Conservation (phyloP, 306 rosid species). For the Potentilla sterilis region DNA sequence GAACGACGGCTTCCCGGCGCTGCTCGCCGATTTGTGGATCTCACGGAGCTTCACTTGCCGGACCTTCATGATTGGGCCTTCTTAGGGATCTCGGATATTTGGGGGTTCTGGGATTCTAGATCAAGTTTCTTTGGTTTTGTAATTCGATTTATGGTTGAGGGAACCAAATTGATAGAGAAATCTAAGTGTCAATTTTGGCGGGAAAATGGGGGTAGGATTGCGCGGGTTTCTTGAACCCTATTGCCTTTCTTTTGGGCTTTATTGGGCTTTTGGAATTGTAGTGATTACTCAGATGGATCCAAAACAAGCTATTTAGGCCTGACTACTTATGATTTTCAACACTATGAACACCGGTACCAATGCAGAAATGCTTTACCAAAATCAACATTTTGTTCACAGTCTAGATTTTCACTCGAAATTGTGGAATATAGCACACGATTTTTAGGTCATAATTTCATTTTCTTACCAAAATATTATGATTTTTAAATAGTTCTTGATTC, state of each 20-base stretch:
- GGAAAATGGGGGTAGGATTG: slow-evolving; percentile 26
- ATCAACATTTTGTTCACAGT: too few species aligned
- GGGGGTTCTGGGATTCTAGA: not conserved
- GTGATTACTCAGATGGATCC: too few species aligned
- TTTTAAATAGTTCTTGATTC: too few species aligned
- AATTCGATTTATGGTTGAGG: not conserved
- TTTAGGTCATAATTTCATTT: too few species aligned
- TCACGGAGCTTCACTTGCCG: slow-evolving; percentile 86
- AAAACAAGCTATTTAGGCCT: too few species aligned
- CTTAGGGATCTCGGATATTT: not conserved
- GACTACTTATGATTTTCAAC: too few species aligned
- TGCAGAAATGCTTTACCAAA: too few species aligned
- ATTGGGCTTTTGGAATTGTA: not conserved
- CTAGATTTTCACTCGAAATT: too few species aligned
- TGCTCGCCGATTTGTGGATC: slow-evolving; percentile 52
- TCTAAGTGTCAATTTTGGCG: slow-evolving; percentile 31
- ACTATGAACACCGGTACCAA: too few species aligned
- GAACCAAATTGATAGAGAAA: not conserved
- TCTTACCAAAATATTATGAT: too few species aligned
- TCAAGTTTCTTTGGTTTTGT: not conserved
- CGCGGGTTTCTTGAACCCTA: slow-evolving; percentile 33
- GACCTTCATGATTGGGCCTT: slow-evolving; percentile 57
- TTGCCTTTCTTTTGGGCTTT: not conserved
- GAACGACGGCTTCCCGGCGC: slow-evolving; percentile 53
- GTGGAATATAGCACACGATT: too few species aligned